Conservation (phyloP, 2,329 filamentous ascomycete species). For the Neonectria magnoliae region DNA sequence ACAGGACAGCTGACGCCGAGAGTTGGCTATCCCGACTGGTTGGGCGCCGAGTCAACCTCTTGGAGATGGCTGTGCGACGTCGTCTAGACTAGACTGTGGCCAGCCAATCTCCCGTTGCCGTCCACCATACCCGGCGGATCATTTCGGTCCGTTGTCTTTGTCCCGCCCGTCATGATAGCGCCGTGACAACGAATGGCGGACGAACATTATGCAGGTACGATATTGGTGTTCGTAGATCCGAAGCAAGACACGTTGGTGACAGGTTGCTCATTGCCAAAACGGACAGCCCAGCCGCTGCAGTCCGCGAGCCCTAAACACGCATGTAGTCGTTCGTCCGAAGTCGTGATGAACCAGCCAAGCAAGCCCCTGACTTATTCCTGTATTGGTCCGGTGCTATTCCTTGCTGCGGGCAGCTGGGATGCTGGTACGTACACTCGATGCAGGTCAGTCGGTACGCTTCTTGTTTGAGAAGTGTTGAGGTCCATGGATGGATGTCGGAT, state of each 20-base stretch:
- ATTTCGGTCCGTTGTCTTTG: constrained; percentile 9
- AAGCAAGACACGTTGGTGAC: not conserved
- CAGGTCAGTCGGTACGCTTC: not conserved
- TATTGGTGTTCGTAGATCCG: not conserved
- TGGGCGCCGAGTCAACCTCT: constrained; percentile 8
- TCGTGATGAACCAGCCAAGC: not conserved
- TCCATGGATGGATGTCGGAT: not conserved
- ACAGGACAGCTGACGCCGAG: constrained; percentile 21
- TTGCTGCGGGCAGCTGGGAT: not conserved
- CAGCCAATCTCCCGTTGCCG: constrained; percentile 12
- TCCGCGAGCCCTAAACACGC: not conserved
- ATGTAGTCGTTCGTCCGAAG: constrained; percentile 1
- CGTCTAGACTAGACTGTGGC: constrained; percentile 5
- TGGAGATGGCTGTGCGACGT: constrained; percentile 25
- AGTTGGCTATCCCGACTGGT: constrained; percentile 11
- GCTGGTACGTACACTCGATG: not conserved
- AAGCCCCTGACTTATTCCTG: not conserved
- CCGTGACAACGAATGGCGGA: constrained; percentile 5
- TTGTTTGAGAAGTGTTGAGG: not conserved
- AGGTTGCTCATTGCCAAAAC: not conserved
- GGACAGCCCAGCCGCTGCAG: not conserved
- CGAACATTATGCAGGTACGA: not conserved
- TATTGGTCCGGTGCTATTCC: not conserved
- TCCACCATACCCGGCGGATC: constrained; percentile 4
- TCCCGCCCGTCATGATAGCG: constrained; percentile 4